Evolutionary conservation across 2,329 filamentous ascomycete genomes (phyloP).

Genomic region (Trichoderma brevicompactum): DNA sequence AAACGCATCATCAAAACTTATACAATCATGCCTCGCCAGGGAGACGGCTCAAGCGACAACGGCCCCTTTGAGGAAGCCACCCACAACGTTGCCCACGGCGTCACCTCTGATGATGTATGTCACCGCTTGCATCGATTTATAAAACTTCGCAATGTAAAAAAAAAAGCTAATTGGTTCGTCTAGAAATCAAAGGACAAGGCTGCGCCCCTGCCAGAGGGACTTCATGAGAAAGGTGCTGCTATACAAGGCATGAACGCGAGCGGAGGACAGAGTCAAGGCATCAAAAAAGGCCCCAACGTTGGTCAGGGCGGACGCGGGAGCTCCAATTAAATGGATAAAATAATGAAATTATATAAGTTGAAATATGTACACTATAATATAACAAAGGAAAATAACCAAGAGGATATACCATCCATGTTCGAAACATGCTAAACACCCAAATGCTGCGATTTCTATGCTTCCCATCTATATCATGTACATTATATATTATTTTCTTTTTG

Average conservation of each 20-base stretch:
- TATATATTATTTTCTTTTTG: neutral
- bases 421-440: too few relatives aligned
- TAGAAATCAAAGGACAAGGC: slow-evolving; percentile 50
- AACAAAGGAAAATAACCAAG: neutral
- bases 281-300: slow-evolving; percentile 45
- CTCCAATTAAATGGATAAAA: slow-evolving; percentile 28
- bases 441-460: too few relatives aligned
- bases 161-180: neutral
- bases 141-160: neutral
- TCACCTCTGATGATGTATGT: slow-evolving; percentile 46
- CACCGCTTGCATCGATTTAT: neutral
- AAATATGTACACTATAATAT: neutral
- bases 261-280: slow-evolving; percentile 49
- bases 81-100: slow-evolving; percentile 52
- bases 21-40: slow-evolving; percentile 53
- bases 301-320: slow-evolving; percentile 46
- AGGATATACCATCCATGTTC: neutral
- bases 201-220: slow-evolving; percentile 51
- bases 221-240: slow-evolving; percentile 49
- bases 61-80: slow-evolving; percentile 45
- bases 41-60: slow-evolving; percentile 55
- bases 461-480: slow-evolving; percentile 3
- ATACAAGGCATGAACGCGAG: slow-evolving; percentile 48
- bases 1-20: too few relatives aligned
- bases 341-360: neutral